Base-by-base conservation (phyloP, 208 protist species). In the Zelonia costaricensis region DNA sequence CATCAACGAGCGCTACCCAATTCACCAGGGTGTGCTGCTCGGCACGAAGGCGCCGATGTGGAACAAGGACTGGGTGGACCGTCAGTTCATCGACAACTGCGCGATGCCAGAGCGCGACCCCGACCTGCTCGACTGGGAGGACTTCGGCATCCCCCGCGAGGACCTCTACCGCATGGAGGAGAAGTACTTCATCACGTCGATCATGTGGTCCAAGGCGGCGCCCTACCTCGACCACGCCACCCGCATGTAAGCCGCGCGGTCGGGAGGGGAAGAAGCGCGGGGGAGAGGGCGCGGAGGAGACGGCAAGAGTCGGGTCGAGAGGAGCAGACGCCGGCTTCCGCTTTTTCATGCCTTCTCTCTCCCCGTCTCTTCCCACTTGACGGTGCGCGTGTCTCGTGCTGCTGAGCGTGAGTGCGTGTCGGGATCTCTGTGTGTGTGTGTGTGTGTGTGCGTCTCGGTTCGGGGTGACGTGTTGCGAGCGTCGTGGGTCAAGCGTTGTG, bases 161-260 rank as follows among this genome's bases (percentile, higher is more conserved):
- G 90, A 95, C 49, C 73, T 95, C 5, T 95, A 93, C 68, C 78
- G 90, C 30, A 88, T 95, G 80, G 90, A 95, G 74, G 86, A 95
- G 76, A 91, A 91, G 68, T 95, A 93, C 73, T 95, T 95, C 64
- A 82, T 95, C 44, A 92, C 90, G 12, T 91, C 86, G 0, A 70
- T 74, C 20, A 93, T 93, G 82, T 95, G 78, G 78, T 81, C 84
- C 22, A 89, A 86, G 81, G 62, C 77, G 44, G 42, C 73, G 8
- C 82, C 86, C 18, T 92, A 86, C 76, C 64, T 91, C 23, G 83
- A 95, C 44, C 79, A 81, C 59, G 90, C 61, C 28, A 45, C 58
- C 9, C 82, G 82, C 43, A 78, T 92, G 84, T 95, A 86, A 78
- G 22, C n/a, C n/a, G n/a, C n/a, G n/a, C n/a, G n/a, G n/a, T n/a